These are phyloP conservation scores for Fonsecaea nubica DNA, from an alignment of 2,329 filamentous ascomycete species.

Conservation along the genomic window DNA sequence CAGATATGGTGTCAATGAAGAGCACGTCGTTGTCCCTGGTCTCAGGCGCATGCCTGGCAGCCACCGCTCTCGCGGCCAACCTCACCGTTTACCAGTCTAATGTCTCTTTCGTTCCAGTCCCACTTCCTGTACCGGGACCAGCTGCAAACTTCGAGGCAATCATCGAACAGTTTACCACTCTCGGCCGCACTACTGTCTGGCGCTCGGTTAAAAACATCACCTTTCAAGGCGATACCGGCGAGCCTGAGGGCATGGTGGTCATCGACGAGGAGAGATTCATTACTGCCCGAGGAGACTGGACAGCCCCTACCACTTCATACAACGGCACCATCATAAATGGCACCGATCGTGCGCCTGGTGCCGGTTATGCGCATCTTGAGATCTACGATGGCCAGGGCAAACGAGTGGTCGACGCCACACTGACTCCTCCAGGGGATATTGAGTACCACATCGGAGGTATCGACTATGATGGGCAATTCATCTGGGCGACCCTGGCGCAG, in stretches of 20 bases:
- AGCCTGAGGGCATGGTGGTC: constrained; percentile 58
- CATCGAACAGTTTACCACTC: constrained; percentile 52
- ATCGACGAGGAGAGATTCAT: constrained; percentile 54
- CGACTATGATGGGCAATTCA: constrained; percentile 56
- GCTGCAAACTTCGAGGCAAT: constrained; percentile 42
- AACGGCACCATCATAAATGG: constrained; percentile 67
- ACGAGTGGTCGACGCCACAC: constrained; percentile 54
- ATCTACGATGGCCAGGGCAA: constrained; percentile 54
- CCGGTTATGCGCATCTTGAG: constrained; percentile 55
- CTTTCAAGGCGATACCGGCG: constrained; percentile 56
- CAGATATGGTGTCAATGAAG: neutral
- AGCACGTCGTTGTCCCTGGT: constrained; percentile 11
- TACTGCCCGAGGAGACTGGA: constrained; percentile 56
- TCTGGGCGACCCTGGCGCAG: constrained; percentile 57
- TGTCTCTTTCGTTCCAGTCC: constrained; percentile 39
- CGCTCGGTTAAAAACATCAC: constrained; percentile 51
- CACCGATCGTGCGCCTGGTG: constrained; percentile 59
- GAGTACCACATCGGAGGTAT: constrained; percentile 58
- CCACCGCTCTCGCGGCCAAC: constrained; percentile 29
- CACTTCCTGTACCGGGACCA: constrained; percentile 40
- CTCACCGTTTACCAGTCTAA: constrained; percentile 37
- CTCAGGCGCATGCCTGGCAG: constrained; percentile 18
- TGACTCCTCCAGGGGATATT: constrained; percentile 49
- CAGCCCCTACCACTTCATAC: constrained; percentile 49
- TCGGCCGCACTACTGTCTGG: constrained; percentile 54